These are phyloP conservation scores for Trametes cubensis DNA, from an alignment of 768 basidiomycete genomes.

Conservation along the genomic window DNA sequence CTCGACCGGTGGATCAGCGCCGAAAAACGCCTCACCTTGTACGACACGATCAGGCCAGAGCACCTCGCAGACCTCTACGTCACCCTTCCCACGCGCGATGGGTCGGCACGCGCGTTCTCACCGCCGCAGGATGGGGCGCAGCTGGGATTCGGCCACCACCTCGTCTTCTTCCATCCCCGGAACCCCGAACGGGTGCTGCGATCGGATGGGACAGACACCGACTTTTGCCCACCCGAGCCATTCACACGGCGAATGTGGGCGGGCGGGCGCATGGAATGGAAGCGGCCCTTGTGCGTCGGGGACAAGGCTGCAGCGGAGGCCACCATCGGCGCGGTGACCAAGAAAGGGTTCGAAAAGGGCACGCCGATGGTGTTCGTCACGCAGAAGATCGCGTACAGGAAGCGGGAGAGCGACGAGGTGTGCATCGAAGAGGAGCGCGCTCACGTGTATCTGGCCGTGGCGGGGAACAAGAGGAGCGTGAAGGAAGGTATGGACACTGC, in stretches of 20 bases:
- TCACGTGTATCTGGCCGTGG: conserved; percentile 64
- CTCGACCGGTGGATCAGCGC: conserved; percentile 59
- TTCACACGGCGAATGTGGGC: conserved; percentile 86
- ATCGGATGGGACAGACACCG: conserved; percentile 71
- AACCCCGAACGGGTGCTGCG: conserved; percentile 59
- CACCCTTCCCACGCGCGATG: conserved; percentile 75
- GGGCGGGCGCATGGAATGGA: conserved; percentile 69
- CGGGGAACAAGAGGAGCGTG: conserved; percentile 36
- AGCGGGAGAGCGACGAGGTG: conserved; percentile 45
- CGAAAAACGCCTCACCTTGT: conserved; percentile 47
- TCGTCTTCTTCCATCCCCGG: conserved; percentile 74
- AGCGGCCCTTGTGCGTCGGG: conserved; percentile 57
- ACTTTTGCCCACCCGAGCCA: conserved; percentile 71
- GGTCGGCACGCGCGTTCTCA: conserved; percentile 42
- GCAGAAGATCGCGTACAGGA: conserved; percentile 57
- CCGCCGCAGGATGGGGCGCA: conserved; percentile 45
- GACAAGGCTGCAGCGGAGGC: conserved; percentile 51
- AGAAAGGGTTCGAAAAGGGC: conserved; percentile 66
- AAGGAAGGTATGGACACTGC: conserved; percentile 44
- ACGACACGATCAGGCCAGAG: conserved; percentile 56
- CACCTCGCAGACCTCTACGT: conserved; percentile 65
- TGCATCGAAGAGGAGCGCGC: conserved; percentile 64
- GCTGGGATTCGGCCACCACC: conserved; percentile 66
- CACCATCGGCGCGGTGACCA: conserved; percentile 53
- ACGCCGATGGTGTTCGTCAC: conserved; percentile 78